These are phyloP conservation scores for Plasmodium gaboni DNA, from an alignment of 169 alveolate species.

Conservation along the genomic window DNA sequence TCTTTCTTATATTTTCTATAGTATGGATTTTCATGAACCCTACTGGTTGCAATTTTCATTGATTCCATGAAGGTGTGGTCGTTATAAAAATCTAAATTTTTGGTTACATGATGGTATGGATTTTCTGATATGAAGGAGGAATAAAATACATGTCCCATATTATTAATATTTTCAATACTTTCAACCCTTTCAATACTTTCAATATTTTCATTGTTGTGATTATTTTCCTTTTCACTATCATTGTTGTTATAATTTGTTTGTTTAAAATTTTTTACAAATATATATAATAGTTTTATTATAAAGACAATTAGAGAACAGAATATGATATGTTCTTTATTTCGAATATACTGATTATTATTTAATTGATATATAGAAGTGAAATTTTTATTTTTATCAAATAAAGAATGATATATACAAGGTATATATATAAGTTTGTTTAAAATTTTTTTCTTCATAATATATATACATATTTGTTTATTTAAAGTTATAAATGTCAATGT, in stretches of 20 bases:
- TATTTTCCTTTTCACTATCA: no score
- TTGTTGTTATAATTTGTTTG: not conserved
- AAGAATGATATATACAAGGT: conserved; percentile 33
- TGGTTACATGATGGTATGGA: no score
- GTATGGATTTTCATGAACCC: not conserved
- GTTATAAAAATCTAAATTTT: not conserved
- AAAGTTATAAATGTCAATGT: conserved; percentile 36
- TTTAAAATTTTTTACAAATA: conserved; percentile 22
- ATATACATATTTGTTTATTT: conserved; percentile 30
- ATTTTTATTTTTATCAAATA: conserved; percentile 43
- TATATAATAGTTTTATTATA: conserved; percentile 35
- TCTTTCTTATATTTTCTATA: not conserved
- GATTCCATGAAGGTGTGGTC: not conserved
- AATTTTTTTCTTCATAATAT: conserved; percentile 33
- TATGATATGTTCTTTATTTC: conserved; percentile 50
- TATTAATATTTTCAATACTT: no score
- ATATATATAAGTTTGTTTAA: conserved; percentile 43
- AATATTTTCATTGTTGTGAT: no score
- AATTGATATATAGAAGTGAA: conserved; percentile 38
- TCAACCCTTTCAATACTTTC: no score
- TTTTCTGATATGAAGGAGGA: no score
- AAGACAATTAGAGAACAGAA: conserved; percentile 68
- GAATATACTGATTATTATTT: conserved; percentile 17
- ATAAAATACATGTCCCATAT: no score
- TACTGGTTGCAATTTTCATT: not conserved